Conservation (phyloP, 75 land plant species). For the Selaginella moellendorffii region DNA sequence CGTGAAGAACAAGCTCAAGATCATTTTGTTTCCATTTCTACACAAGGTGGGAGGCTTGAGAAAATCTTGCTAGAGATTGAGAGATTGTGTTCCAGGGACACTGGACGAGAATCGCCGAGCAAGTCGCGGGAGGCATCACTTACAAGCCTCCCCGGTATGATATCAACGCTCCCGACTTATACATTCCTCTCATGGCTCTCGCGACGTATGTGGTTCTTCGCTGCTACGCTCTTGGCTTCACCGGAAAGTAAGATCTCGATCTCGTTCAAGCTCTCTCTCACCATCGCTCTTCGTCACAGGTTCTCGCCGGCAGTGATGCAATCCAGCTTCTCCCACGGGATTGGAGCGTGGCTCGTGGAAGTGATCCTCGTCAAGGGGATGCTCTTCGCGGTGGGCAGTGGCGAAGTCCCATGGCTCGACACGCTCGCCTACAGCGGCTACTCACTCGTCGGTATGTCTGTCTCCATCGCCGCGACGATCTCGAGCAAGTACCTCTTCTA, state of each 20-base stretch:
- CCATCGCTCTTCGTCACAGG: conserved; percentile 24
- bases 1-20: conserved; percentile 84
- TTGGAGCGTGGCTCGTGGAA: conserved; percentile 44
- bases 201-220: conserved; percentile 56
- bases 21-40: conserved; percentile 66
- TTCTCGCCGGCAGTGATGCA: conserved; percentile 53
- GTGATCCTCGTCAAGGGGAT: conserved; percentile 26
- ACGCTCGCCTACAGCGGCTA: conserved; percentile 56
- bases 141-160: conserved; percentile 72
- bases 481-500: conserved; percentile 35
- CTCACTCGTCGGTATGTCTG: conserved; percentile 31
- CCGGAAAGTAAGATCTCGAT: conserved; percentile 58
- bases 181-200: conserved; percentile 79
- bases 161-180: conserved; percentile 73
- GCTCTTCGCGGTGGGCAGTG: conserved; percentile 35
- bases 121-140: conserved; percentile 50
- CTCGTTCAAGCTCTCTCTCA: too few relatives aligned
- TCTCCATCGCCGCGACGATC: conserved; percentile 33
- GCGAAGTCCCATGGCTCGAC: conserved; percentile 48
- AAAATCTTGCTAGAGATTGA: too few relatives aligned
- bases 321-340: conserved; percentile 35
- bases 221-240: conserved; percentile 37
- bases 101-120: conserved; percentile 78
- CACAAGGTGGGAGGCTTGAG: conserved; percentile 50
- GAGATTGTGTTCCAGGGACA: conserved; percentile 46